phyloP scores from a whole-genome alignment of 2,329 filamentous ascomycete species.

The Intubia oerlemansii region DNA sequence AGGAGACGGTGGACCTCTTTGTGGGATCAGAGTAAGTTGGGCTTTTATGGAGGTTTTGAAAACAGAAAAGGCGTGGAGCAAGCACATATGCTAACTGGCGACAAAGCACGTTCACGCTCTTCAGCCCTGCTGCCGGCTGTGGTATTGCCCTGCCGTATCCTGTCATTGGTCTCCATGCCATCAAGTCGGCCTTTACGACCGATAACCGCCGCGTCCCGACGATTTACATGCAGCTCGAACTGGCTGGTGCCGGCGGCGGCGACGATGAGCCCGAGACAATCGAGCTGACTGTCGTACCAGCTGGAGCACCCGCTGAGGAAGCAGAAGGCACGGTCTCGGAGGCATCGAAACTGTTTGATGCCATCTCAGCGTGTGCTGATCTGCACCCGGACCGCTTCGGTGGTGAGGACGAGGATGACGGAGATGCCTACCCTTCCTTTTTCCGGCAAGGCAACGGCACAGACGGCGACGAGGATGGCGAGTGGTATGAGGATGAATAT shows the following conservation, averaged over 20 bases:
- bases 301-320: constrained; percentile 4
- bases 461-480: constrained; percentile 26
- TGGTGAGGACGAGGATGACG: constrained; percentile 31
- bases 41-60: neutral
- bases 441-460: constrained; percentile 31
- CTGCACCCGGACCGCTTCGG: constrained; percentile 50
- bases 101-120: constrained; percentile 37
- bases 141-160: constrained; percentile 56
- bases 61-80: neutral
- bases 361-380: constrained; percentile 55
- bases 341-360: constrained; percentile 36
- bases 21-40: constrained; percentile 33
- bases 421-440: constrained; percentile 29
- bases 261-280: constrained; percentile 40
- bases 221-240: constrained; percentile 48
- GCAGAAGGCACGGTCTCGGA: constrained; percentile 11
- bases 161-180: constrained; percentile 52
- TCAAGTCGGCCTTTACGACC: constrained; percentile 30
- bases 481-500: constrained; percentile 27
- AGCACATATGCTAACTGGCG: constrained; percentile 1
- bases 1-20: constrained; percentile 32
- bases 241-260: constrained; percentile 31
- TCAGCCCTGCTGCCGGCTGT: constrained; percentile 30
- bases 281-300: constrained; percentile 45
- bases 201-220: constrained; percentile 19